A percentile compares a stretch with the other conserved stretches of the same genome.
Evolutionary conservation across 2,329 filamentous ascomycete genomes (phyloP).

Genomic region (Penicillium sp.): DNA sequence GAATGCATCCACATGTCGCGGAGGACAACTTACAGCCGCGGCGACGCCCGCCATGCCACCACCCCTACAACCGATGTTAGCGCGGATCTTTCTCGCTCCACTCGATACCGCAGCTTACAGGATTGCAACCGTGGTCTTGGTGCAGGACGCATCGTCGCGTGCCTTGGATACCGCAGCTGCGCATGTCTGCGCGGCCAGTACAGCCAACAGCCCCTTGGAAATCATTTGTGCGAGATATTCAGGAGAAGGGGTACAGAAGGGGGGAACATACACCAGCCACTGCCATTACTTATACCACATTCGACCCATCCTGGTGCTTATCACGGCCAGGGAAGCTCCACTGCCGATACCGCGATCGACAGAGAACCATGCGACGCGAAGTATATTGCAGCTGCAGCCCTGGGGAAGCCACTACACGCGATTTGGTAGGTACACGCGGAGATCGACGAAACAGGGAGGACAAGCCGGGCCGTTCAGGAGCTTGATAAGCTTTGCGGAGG

Average conservation of each 20-base stretch:
- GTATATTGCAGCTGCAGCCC: constrained; percentile 4
- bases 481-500: constrained; percentile 17
- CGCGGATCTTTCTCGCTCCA: neutral
- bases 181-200: constrained; percentile 17
- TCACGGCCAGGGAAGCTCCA: neutral
- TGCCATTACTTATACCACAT: neutral
- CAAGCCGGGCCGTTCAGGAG: constrained; percentile 14
- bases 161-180: constrained; percentile 25
- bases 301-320: neutral
- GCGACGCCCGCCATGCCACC: constrained; percentile 67
- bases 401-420: constrained; percentile 6
- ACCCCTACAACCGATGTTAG: constrained; percentile 41
- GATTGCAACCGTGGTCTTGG: constrained; percentile 39
- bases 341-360: constrained; percentile 1
- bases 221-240: constrained; percentile 5
- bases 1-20: neutral
- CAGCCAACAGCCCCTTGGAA: constrained; percentile 9
- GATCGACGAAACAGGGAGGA: constrained; percentile 18
- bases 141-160: constrained; percentile 26
- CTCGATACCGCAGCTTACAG: constrained; percentile 26
- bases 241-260: neutral
- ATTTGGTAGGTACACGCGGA: constrained; percentile 24
- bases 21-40: constrained; percentile 53
- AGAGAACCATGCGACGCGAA: neutral
- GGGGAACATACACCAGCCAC: neutral